A percentile compares a stretch with the other conserved stretches of the same genome.
phyloP scores from a whole-genome alignment of 2,329 filamentous ascomycete species.

The Claviceps citrina region DNA sequence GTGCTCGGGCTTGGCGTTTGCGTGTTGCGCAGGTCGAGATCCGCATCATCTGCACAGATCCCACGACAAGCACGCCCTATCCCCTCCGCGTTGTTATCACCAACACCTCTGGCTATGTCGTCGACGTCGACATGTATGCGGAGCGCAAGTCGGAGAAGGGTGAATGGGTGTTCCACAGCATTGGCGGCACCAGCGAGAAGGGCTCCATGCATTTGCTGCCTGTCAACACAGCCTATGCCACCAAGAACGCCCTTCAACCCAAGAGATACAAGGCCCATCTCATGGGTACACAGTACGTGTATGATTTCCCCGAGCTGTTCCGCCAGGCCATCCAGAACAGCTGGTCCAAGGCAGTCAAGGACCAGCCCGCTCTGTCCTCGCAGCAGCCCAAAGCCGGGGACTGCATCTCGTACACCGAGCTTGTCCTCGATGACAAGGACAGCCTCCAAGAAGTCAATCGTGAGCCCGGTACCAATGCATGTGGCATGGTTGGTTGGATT shows the following conservation, averaged over 20 bases:
- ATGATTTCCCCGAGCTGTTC: constrained; percentile 99
- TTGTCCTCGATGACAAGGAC: constrained; percentile 88
- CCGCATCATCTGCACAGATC: constrained; percentile 93
- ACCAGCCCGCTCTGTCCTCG: constrained; percentile 56
- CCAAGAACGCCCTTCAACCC: constrained; percentile 96
- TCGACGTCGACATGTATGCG: constrained; percentile 92
- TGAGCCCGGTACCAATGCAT: constrained; percentile 86
- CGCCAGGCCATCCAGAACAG: constrained; percentile 92
- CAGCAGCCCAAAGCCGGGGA: constrained; percentile 76
- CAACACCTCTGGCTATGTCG: constrained; percentile 95
- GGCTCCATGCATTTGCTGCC: constrained; percentile 88
- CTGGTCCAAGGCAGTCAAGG: constrained; percentile 64
- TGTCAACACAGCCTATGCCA: constrained; percentile 83
- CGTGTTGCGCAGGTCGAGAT: constrained; percentile 96
- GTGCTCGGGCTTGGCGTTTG: constrained; percentile 84
- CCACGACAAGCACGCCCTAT: constrained; percentile 66
- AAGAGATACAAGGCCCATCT: constrained; percentile 99
- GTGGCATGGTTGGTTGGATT: constrained; percentile 98
- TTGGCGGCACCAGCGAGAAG: constrained; percentile 87
- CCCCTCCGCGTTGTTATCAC: constrained; percentile 92
- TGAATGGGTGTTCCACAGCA: constrained; percentile 97
- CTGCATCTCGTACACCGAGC: constrained; percentile 85
- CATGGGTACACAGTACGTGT: constrained; percentile 98
- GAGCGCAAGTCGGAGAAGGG: constrained; percentile 97
- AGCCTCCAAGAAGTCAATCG: constrained; percentile 85